Conservation (phyloP, 108 stramenopile species). For the Skeletonema menzelii region DNA sequence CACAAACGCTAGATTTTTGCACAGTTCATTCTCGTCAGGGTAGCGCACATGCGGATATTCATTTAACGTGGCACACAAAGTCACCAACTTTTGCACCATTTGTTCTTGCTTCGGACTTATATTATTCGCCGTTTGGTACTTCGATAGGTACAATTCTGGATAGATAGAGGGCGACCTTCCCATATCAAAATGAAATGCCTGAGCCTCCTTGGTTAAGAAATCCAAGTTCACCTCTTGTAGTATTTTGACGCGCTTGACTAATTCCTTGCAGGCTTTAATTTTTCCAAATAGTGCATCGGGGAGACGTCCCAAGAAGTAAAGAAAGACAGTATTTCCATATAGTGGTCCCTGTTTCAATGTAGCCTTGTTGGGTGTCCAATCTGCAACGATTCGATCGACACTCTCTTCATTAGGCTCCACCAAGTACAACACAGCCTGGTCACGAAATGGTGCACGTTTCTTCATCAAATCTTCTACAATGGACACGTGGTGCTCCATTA, state of each 20-base stretch:
- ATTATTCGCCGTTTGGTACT: not conserved
- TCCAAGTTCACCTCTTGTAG: constrained; percentile 92
- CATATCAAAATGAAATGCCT: constrained; percentile 92
- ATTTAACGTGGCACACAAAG: constrained; percentile 95
- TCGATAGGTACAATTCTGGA: constrained; percentile 40
- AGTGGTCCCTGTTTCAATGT: constrained; percentile 60
- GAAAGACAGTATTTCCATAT: constrained; percentile 84
- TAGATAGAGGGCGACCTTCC: constrained; percentile 48
- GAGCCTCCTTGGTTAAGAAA: constrained; percentile 88
- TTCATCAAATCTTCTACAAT: constrained; percentile 86
- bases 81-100: constrained; percentile 86
- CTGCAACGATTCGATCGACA: constrained; percentile 64
- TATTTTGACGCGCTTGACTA: constrained; percentile 85
- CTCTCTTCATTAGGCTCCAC: constrained; percentile 80
- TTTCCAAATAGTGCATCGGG: constrained; percentile 63
- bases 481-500: constrained; percentile 89
- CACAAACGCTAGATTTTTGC: constrained; percentile 68
- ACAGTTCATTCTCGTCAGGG: constrained; percentile 56
- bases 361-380: constrained; percentile 59
- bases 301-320: constrained; percentile 87
- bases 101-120: constrained; percentile 34
- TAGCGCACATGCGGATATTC: constrained; percentile 97
- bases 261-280: constrained; percentile 84
- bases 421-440: constrained; percentile 93
- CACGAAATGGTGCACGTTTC: constrained; percentile 92